Evolutionary conservation across 169 alveolate species (phyloP).

Genomic region (Babesia divergens): DNA sequence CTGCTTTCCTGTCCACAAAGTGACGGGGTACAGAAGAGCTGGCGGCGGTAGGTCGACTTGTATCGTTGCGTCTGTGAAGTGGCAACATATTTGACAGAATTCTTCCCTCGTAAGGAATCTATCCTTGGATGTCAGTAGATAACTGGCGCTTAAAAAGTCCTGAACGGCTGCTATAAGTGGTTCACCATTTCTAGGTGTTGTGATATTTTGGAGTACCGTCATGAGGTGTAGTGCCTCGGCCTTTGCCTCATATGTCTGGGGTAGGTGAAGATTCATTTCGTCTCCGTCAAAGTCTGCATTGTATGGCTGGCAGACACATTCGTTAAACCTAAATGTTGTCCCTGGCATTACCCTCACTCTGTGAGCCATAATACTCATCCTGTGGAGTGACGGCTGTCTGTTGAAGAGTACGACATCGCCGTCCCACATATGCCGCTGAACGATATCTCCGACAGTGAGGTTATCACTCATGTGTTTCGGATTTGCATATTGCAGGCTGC

Average conservation of each 20-base stretch:
- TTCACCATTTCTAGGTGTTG: slow-evolving; percentile 98
- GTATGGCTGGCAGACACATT: slow-evolving; percentile 97
- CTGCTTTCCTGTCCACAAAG: slow-evolving; percentile 99
- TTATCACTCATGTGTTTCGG: slow-evolving; percentile 80
- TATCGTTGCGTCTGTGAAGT: slow-evolving; percentile 88
- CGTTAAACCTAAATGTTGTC: slow-evolving; percentile 95
- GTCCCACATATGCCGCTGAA: slow-evolving; percentile 94
- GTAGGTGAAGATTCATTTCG: slow-evolving; percentile 99
- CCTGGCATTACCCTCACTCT: slow-evolving; percentile 92
- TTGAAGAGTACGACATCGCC: slow-evolving; percentile 98
- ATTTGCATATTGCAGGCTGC: slow-evolving; percentile 82
- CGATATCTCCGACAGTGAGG: slow-evolving; percentile 91
- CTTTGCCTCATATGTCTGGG: slow-evolving; percentile 96
- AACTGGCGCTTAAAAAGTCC: slow-evolving; percentile 88
- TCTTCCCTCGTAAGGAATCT: slow-evolving; percentile 88
- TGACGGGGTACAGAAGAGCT: slow-evolving; percentile 90
- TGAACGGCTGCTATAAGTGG: slow-evolving; percentile 95
- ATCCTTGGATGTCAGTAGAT: slow-evolving; percentile 93
- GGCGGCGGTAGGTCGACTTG: slow-evolving; percentile 92
- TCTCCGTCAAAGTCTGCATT: slow-evolving; percentile 99
- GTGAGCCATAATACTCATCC: slow-evolving; percentile 97
- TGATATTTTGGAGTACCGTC: slow-evolving; percentile 91
- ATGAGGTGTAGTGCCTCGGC: slow-evolving; percentile 92
- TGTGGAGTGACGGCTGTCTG: slow-evolving; percentile 98
- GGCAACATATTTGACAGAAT: slow-evolving; percentile 87